A percentile compares a stretch with the other conserved stretches of the same genome.
Conservation (phyloP, 768 basidiomycete genomes). For the Leccinellum rugosiceps region DNA sequence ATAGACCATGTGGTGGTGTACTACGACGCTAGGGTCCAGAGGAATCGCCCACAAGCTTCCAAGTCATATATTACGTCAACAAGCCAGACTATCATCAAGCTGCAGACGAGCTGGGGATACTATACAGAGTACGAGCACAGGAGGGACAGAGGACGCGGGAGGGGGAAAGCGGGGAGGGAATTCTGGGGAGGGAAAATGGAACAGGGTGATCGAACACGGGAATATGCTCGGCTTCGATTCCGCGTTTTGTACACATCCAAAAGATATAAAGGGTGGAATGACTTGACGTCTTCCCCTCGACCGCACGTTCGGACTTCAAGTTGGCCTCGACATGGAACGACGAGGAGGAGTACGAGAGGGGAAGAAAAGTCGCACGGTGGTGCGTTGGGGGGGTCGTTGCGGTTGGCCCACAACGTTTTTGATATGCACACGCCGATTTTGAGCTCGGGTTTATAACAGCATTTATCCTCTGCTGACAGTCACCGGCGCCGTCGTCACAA, state of each 20-base stretch:
- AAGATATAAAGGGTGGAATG: slow-evolving; percentile 15
- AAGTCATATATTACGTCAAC: slow-evolving; percentile 2
- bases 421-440: slow-evolving; percentile 34
- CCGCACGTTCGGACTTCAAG: too few relatives aligned
- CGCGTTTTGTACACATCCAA: slow-evolving; percentile 15
- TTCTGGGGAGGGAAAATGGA: slow-evolving; percentile 6
- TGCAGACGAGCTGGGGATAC: too few relatives aligned
- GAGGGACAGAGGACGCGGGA: background rate
- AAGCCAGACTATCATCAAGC: background rate
- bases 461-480: slow-evolving; percentile 17
- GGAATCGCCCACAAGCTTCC: too few relatives aligned
- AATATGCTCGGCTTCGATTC: slow-evolving; percentile 19
- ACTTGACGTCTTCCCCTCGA: background rate
- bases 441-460: slow-evolving; percentile 31
- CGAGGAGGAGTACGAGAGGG: slow-evolving; percentile 7
- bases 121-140: background rate
- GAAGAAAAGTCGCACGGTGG: slow-evolving; percentile 29
- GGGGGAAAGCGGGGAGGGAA: background rate
- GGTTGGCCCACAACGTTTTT: slow-evolving; percentile 26
- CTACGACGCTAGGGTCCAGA: too few relatives aligned
- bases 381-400: slow-evolving; percentile 10
- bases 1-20: background rate
- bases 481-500: background rate
- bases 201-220: slow-evolving; percentile 14
- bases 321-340: background rate